Base-by-base conservation (phyloP, 805 yeast genomes). In the Kuraishia molischiana region DNA sequence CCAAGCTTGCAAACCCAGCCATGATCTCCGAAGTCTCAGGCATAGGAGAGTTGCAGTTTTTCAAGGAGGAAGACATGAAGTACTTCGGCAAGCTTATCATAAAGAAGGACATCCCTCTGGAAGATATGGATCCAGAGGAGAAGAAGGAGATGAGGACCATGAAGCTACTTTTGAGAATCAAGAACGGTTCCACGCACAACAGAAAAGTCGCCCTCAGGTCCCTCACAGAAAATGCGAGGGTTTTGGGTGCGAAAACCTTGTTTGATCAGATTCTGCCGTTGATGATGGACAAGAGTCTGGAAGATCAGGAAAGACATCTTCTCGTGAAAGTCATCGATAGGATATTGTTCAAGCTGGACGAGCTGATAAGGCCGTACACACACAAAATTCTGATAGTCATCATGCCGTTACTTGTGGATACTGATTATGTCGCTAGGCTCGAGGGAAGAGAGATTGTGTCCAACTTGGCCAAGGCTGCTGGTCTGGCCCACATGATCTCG, bases 361-460 rank as follows among this genome's bases (percentile, higher is more conserved):
- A 72, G 33, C 51, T 66, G 37, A 69, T 85, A 3, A 62, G 79
- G 32, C 95, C 96, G 0, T 84, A 66, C 46, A 76, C 94, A 0
- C 82, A 76, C 43, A 75, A 78, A 47, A 74, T 89, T 3, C 52
- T 89, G 19, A 71, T 72, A 13, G 95, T 85, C 1, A 69, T 84
- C 1, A 74, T 86, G 38, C 97, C 97, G 0, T 57, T 86, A 39
- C 61, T 89, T 28, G 72, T 84, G 5, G 95, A 87, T 50, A 87
- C 83, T 46, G 90, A 86, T 53, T 63, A 70, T 38, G 67, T 76
- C n/a, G 69, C 89, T 2, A 67, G 95, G 44, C 56, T 73, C 3
- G 92, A 85, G 52, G 92, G 95, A 2, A 66, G 84, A 35, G 95
- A 86, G 43, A 74, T 86, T 21, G 72, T 87, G 14, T 68, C 89